Percentiles rank a stretch among this genome's conserved stretches.
Evolutionary conservation across 2,329 filamentous ascomycete genomes (phyloP).

Genomic region (Ceratocystis destructans): DNA sequence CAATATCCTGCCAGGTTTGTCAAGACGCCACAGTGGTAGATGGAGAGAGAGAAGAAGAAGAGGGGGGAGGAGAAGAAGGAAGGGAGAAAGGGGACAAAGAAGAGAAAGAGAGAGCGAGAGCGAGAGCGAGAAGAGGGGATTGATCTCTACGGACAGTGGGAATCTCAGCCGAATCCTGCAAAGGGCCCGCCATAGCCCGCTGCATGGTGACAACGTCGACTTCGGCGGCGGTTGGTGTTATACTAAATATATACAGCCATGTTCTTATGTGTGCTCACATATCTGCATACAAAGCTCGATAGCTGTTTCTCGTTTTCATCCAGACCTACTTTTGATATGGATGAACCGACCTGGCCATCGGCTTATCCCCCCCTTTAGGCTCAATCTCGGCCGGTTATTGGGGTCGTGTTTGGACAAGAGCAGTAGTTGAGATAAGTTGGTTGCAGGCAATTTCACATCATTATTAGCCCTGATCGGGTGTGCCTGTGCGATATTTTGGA

Average conservation of each 20-base stretch:
- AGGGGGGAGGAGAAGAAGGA: background rate
- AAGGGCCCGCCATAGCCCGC: too few species aligned
- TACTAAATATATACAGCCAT: background rate
- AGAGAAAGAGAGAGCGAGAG: too few species aligned
- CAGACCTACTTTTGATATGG: background rate
- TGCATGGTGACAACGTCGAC: too few species aligned
- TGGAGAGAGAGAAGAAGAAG: background rate
- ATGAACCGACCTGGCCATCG: background rate
- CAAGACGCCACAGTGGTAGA: background rate
- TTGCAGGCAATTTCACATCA: background rate
- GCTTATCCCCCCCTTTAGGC: background rate
- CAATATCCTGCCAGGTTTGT: background rate
- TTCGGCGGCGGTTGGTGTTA: too few species aligned
- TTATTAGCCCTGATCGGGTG: background rate
- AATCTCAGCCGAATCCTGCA: background rate
- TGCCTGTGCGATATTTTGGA: conserved; percentile 1
- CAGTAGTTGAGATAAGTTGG: background rate
- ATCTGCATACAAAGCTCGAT: background rate
- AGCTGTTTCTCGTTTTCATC: background rate
- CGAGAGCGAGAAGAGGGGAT: background rate
- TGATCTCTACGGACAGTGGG: background rate
- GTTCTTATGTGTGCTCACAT: background rate
- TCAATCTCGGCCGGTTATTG: background rate
- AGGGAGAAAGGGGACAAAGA: background rate
- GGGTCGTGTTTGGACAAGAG: background rate